Evolutionary conservation across 345 rosid genomes (phyloP).

Genomic region (Lepidium aucheri): DNA sequence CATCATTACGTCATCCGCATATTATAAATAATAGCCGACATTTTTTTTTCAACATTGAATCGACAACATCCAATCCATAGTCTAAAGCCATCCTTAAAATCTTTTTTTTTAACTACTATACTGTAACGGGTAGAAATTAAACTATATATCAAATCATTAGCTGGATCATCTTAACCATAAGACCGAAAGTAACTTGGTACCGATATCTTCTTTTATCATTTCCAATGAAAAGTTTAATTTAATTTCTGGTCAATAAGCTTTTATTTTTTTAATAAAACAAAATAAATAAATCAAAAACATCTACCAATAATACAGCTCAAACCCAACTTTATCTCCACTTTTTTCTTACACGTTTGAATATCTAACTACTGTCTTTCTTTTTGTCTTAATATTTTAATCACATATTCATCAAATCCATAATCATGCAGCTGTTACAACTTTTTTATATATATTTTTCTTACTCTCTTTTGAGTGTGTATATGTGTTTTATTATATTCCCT

Average conservation of each 20-base stretch:
- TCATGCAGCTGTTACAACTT: conserved; percentile 28
- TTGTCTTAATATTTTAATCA: not conserved
- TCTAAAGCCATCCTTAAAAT: no score
- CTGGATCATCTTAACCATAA: no score
- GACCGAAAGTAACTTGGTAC: no score
- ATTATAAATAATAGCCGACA: not conserved
- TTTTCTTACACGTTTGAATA: conserved; percentile 26
- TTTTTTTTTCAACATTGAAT: no score
- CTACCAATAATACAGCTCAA: conserved; percentile 27
- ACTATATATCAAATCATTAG: no score
- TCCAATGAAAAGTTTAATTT: not conserved
- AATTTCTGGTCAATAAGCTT: not conserved
- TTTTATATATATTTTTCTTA: not conserved
- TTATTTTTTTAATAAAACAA: not conserved
- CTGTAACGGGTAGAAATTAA: no score
- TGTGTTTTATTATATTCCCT: conserved; percentile 15
- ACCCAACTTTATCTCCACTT: conserved; percentile 30
- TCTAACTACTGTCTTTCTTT: not conserved
- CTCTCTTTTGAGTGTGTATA: conserved; percentile 10
- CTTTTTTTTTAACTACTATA: no score
- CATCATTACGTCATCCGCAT: conserved; percentile 9
- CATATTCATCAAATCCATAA: conserved; percentile 19
- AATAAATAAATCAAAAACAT: not conserved
- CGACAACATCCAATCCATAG: no score
- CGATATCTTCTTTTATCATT: conserved; percentile 4